phyloP scores from a whole-genome alignment of 2,329 filamentous ascomycete genomes.

The Verticillium zaregamsianum region DNA sequence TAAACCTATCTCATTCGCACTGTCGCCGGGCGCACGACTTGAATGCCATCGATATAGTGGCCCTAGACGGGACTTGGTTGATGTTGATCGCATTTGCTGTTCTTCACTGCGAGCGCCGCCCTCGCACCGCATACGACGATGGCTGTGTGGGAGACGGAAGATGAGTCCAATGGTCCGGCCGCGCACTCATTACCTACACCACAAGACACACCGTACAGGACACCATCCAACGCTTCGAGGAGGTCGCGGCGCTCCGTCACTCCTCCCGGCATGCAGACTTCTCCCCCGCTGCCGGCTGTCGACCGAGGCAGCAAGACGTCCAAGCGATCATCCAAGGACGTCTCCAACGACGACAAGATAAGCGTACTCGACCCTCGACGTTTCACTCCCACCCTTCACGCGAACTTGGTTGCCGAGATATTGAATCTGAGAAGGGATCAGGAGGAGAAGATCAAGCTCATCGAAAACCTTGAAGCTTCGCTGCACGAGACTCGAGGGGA shows the following conservation, averaged over 20 bases:
- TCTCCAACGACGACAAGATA: slow-evolving; percentile 63
- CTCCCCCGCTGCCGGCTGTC: slow-evolving; percentile 46
- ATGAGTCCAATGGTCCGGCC: slow-evolving; percentile 54
- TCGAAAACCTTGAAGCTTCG: slow-evolving; percentile 76
- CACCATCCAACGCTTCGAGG: slow-evolving; percentile 59
- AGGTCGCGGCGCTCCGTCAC: slow-evolving; percentile 65
- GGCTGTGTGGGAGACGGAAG: slow-evolving; percentile 59
- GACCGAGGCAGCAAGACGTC: slow-evolving; percentile 39
- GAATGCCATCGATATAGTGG: slow-evolving; percentile 5
- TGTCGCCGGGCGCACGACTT: slow-evolving; percentile 11
- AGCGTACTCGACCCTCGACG: slow-evolving; percentile 80
- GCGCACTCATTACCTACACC: slow-evolving; percentile 64
- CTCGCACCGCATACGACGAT: slow-evolving; percentile 29
- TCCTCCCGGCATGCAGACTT: slow-evolving; percentile 52
- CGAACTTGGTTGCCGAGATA: slow-evolving; percentile 92
- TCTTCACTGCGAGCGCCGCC: slow-evolving; percentile 1
- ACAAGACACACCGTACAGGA: slow-evolving; percentile 67
- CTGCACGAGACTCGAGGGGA: slow-evolving; percentile 70
- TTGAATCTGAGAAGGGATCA: slow-evolving; percentile 81
- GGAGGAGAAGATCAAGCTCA: slow-evolving; percentile 81
- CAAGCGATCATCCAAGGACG: slow-evolving; percentile 54
- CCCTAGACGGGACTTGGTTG: slow-evolving; percentile 7
- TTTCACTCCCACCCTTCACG: slow-evolving; percentile 93
- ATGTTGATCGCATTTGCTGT: slow-evolving; percentile 2
- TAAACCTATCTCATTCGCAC: slow-evolving; percentile 1